Evolutionary conservation across 169 alveolate species (phyloP).

Genomic region (Babesia divergens): DNA sequence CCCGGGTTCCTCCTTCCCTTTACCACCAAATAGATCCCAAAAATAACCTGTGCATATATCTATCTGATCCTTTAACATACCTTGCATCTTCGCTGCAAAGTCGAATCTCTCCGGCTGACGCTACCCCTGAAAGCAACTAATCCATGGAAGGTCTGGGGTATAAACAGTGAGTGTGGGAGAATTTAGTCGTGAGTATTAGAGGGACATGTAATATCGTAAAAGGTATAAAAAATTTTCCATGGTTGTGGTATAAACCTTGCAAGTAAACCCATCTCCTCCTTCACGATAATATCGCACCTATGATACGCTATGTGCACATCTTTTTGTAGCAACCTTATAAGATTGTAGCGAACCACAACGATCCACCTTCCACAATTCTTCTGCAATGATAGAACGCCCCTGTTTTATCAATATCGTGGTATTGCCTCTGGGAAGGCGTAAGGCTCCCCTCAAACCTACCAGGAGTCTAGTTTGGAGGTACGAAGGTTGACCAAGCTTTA

Average conservation of each 20-base stretch:
- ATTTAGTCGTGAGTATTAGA: not conserved
- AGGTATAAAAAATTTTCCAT: conserved; percentile 58
- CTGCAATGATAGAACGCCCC: conserved; percentile 44
- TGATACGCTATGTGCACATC: not conserved
- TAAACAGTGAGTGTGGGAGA: not conserved
- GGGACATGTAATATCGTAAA: conserved; percentile 62
- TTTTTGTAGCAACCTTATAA: conserved; percentile 57
- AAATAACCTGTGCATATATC: conserved; percentile 5
- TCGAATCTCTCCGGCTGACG: not conserved
- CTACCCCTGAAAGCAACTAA: not conserved
- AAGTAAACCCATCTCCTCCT: conserved; percentile 74
- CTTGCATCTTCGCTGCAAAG: not conserved
- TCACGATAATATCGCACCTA: conserved; percentile 65
- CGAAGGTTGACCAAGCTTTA: conserved; percentile 31
- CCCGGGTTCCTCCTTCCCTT: conserved; percentile 16
- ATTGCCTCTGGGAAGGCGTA: not conserved
- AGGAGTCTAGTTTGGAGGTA: not conserved
- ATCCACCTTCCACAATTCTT: conserved; percentile 72
- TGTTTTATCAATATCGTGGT: not conserved
- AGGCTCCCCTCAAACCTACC: conserved; percentile 1
- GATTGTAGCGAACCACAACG: conserved; percentile 62
- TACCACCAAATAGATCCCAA: conserved; percentile 36
- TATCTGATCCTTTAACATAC: not conserved
- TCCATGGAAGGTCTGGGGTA: conserved; percentile 16
- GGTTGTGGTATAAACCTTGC: conserved; percentile 63